Percentiles rank a stretch among this genome's conserved stretches.
These are phyloP conservation scores for Thermoascus crustaceus DNA, from an alignment of 2,329 filamentous ascomycete species.

Conservation along the genomic window DNA sequence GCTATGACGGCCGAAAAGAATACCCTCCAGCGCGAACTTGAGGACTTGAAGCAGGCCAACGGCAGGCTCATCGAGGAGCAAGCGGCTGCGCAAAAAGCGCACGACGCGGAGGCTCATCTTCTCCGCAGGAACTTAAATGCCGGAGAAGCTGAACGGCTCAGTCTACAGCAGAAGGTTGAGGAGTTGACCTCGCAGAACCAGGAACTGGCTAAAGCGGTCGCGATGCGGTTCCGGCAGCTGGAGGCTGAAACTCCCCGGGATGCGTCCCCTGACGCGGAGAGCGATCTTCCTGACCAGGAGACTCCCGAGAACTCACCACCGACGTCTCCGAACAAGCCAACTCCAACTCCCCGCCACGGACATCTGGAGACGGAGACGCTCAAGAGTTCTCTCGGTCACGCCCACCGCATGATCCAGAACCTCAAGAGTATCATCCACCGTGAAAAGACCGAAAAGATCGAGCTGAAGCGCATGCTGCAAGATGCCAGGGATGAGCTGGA, in stretches of 20 bases:
- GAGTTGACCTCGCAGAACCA: slow-evolving; percentile 84
- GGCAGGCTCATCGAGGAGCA: slow-evolving; percentile 77
- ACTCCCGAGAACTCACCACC: slow-evolving; percentile 89
- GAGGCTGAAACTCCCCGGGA: slow-evolving; percentile 56
- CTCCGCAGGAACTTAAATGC: slow-evolving; percentile 71
- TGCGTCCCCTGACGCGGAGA: slow-evolving; percentile 54
- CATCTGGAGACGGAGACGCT: slow-evolving; percentile 93
- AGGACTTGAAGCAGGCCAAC: slow-evolving; percentile 76
- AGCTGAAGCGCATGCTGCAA: slow-evolving; percentile 89
- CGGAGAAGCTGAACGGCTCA: slow-evolving; percentile 68
- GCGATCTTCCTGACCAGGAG: slow-evolving; percentile 57
- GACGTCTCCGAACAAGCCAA: slow-evolving; percentile 81
- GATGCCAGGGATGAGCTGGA: slow-evolving; percentile 90
- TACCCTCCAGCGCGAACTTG: slow-evolving; percentile 71
- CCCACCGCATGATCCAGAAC: slow-evolving; percentile 93
- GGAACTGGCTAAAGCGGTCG: slow-evolving; percentile 77
- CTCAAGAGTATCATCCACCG: slow-evolving; percentile 91
- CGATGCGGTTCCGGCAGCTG: slow-evolving; percentile 59
- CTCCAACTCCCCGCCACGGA: slow-evolving; percentile 79
- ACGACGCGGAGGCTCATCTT: slow-evolving; percentile 79
- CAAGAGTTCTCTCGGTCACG: slow-evolving; percentile 87
- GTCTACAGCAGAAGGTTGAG: slow-evolving; percentile 75
- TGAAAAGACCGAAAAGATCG: slow-evolving; percentile 97
- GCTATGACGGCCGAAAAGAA: slow-evolving; percentile 66
- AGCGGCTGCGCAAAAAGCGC: slow-evolving; percentile 64